These are phyloP conservation scores for Phytophthora ohioensis DNA, from an alignment of 352 stramenopile species.

Conservation along the genomic window DNA sequence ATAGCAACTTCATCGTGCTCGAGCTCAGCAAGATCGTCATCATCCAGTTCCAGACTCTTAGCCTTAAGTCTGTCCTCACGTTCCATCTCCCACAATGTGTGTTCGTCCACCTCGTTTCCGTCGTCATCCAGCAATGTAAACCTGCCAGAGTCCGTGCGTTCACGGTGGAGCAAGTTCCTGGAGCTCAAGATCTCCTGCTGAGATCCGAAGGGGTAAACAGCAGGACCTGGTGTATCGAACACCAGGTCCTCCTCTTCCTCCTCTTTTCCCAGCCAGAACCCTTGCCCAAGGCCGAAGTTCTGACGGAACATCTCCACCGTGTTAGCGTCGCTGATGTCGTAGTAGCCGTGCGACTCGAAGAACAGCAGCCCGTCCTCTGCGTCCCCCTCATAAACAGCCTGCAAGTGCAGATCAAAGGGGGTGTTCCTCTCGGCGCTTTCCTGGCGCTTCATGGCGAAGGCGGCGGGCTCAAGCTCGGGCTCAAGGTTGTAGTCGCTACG, in stretches of 20 bases:
- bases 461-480: constrained; percentile 26
- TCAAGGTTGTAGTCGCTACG: constrained; percentile 39
- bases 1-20: constrained; percentile 59
- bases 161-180: constrained; percentile 37
- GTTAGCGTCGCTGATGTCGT: constrained; percentile 84
- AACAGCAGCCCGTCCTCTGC: constrained; percentile 74
- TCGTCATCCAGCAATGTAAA: constrained; percentile 75
- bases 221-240: constrained; percentile 31
- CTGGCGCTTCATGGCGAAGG: constrained; percentile 21
- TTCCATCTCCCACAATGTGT: constrained; percentile 58
- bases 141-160: constrained; percentile 46
- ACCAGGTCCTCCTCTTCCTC: constrained; percentile 23
- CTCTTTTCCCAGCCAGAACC: constrained; percentile 67
- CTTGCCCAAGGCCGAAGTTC: constrained; percentile 72
- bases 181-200: constrained; percentile 44
- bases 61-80: constrained; percentile 59
- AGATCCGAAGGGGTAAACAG: constrained; percentile 52
- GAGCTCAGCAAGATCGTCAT: constrained; percentile 71
- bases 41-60: constrained; percentile 67
- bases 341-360: constrained; percentile 87
- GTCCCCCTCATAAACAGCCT: constrained; percentile 66
- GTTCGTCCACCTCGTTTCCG: constrained; percentile 70
- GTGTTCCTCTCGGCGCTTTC: constrained; percentile 32
- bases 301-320: constrained; percentile 83
- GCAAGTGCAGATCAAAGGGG: constrained; percentile 73